These are phyloP conservation scores for Macrolepiota dolichaula DNA, from an alignment of 768 basidiomycete species.

Conservation along the genomic window DNA sequence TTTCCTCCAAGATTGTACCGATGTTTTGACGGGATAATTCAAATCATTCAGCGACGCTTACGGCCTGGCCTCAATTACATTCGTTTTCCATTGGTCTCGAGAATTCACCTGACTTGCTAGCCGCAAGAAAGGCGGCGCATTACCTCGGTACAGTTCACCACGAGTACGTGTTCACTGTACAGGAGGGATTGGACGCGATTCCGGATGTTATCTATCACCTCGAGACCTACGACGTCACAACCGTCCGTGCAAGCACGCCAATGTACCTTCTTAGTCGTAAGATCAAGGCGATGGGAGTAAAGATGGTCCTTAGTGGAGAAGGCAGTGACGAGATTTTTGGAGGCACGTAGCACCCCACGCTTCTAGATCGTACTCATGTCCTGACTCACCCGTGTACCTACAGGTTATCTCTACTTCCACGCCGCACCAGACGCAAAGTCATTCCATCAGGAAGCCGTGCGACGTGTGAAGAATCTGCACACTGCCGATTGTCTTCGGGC, in stretches of 20 bases:
- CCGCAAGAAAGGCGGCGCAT: slow-evolving; percentile 89
- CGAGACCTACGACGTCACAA: slow-evolving; percentile 99
- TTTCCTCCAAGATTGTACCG: background rate
- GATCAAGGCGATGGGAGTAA: slow-evolving; percentile 99
- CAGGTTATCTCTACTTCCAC: slow-evolving; percentile 99
- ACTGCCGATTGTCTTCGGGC: slow-evolving; percentile 96
- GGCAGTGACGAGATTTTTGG: slow-evolving; percentile 98
- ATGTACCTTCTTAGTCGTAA: slow-evolving; percentile 99
- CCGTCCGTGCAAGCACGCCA: slow-evolving; percentile 94
- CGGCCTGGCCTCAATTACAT: slow-evolving; percentile 93
- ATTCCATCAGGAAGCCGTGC: slow-evolving; percentile 94
- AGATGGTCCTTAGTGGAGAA: slow-evolving; percentile 98
- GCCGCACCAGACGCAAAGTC: slow-evolving; percentile 85
- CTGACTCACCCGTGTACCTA: background rate
- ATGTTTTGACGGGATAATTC: slow-evolving; percentile 9
- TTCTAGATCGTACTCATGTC: background rate
- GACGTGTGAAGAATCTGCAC: slow-evolving; percentile 95
- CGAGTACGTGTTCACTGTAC: slow-evolving; percentile 96
- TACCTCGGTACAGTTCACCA: slow-evolving; percentile 95
- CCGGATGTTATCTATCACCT: slow-evolving; percentile 98
- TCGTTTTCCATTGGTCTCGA: slow-evolving; percentile 97
- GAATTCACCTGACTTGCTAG: slow-evolving; percentile 91
- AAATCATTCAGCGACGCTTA: slow-evolving; percentile 54
- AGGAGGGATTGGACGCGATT: slow-evolving; percentile 96
- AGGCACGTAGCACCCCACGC: slow-evolving; percentile 41